Evolutionary conservation across 176 grass and related monocot genomes (phyloP), one percentile per base, ranked within the genome.

Genomic region (Oryza officinalis): DNA sequence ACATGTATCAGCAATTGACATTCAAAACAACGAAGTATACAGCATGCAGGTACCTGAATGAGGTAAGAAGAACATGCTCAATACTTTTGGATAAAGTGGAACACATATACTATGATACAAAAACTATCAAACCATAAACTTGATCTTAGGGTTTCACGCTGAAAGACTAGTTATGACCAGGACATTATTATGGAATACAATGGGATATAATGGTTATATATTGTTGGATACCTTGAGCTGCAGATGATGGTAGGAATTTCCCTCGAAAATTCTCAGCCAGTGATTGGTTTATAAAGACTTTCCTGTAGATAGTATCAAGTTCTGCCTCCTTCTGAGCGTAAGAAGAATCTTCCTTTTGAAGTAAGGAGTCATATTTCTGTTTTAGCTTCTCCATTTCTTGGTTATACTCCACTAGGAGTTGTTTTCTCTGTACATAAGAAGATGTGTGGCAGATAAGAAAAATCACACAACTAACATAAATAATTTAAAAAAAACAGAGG

Each of bases 371-470:
- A 37, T 90, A 98, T 54, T 88, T 93, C 44, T 50, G 88, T 8
- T 45, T 85, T 43, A 93, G 2, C 47, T 81, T 85, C 82, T 91
- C 87, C 12, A 98, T 8, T 83, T 98, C 91, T 92, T 93, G 72
- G 33, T 91, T 88, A 74, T 40, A 65, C 67, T 92, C 85, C 38
- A 63, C 41, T 63, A 80, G 72, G 76, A 95, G 65, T 46, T 54
- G 68, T 71, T 71, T 12, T 86, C 50, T 98, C 96, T 98, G 89
- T 90, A 33, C 64, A 80, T 22, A 71, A 78, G 70, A 87, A 73
- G n/a, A 84, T 70, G 27, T 66, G 14, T 46, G 78, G 31, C 69
- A 78, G 38, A 59, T 17, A 75, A 65, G 40, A 85, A 75, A 66
- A 84, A 35, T 47, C 3, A 23, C 31, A 23, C 0, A 0, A 76